These are phyloP conservation scores for Dictyostelium capitatum DNA, from an alignment of 78 protist genomes.

Conservation along the genomic window DNA sequence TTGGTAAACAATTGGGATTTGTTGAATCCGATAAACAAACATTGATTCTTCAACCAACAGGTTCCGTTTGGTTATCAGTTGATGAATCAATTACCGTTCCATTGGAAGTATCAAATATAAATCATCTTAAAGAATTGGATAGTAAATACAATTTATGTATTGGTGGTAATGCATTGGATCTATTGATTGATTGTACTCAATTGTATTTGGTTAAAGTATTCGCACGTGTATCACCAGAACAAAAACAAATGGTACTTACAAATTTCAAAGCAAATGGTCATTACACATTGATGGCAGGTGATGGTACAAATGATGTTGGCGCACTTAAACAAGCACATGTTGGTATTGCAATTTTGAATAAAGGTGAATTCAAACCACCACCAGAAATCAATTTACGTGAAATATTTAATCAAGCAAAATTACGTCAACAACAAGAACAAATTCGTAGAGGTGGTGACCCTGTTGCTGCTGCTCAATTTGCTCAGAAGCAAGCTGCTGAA, in stretches of 20 bases:
- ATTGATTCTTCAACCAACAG: neutral
- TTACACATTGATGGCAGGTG: constrained; percentile 99
- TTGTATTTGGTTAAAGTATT: constrained; percentile 83
- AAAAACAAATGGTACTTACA: constrained; percentile 81
- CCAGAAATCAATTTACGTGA: neutral
- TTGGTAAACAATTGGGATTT: constrained; percentile 92
- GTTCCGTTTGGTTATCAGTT: constrained; percentile 15
- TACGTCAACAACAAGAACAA: constrained; percentile 27
- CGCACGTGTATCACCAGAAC: constrained; percentile 93
- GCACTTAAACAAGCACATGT: constrained; percentile 99
- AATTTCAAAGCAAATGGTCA: constrained; percentile 84
- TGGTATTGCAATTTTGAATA: constrained; percentile 91
- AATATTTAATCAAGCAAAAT: neutral
- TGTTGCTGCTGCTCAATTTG: neutral
- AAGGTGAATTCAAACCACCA: constrained; percentile 66
- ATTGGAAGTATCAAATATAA: neutral
- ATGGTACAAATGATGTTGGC: constrained; percentile 99
- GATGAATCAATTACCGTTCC: constrained; percentile 1
- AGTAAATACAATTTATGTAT: constrained; percentile 71
- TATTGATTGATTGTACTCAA: neutral
- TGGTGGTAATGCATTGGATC: constrained; percentile 50
- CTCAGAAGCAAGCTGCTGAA: constrained; percentile 7
- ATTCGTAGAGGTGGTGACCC: neutral
- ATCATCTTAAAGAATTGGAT: neutral
- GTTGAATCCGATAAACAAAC: constrained; percentile 13